Percentiles rank a stretch among this genome's conserved stretches.
phyloP scores from a whole-genome alignment of 2,329 filamentous ascomycete species.

The Conoideocrella luteorostrata region DNA sequence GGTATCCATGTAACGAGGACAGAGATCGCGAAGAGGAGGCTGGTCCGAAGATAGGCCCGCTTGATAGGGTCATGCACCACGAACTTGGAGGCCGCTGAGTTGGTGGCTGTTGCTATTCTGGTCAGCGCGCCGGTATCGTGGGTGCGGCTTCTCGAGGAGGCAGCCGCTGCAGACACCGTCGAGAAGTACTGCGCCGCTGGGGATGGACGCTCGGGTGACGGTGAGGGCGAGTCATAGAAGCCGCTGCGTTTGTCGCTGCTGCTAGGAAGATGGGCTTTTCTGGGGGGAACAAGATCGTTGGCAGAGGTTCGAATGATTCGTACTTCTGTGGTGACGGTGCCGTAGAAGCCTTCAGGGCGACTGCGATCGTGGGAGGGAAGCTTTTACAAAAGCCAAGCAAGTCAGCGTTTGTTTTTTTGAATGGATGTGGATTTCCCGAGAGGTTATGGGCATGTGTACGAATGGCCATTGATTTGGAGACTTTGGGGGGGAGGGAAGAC shows the following conservation, averaged over 20 bases:
- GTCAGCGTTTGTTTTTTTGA: background rate
- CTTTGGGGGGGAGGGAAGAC: background rate
- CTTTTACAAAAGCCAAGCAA: background rate
- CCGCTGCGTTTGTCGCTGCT: constrained; percentile 13
- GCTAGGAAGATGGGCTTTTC: constrained; percentile 16
- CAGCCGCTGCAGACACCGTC: constrained; percentile 18
- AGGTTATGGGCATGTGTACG: too few species aligned
- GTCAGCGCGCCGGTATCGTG: constrained; percentile 5
- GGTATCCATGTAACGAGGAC: constrained; percentile 58
- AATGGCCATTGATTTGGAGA: background rate
- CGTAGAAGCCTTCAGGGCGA: constrained; percentile 31
- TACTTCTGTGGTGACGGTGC: constrained; percentile 48
- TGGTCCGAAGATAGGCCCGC: constrained; percentile 54
- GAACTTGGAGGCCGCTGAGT: constrained; percentile 29
- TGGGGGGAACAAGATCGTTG: constrained; percentile 17
- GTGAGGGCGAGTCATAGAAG: too few species aligned
- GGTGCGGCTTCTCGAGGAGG: constrained; percentile 3
- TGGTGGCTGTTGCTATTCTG: constrained; percentile 14
- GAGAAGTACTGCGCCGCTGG: constrained; percentile 26
- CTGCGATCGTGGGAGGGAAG: background rate
- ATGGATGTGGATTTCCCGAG: too few species aligned
- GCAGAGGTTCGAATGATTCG: constrained; percentile 31
- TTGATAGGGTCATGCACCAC: constrained; percentile 48
- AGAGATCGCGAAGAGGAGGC: constrained; percentile 54
- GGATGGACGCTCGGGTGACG: constrained; percentile 13